phyloP scores from a whole-genome alignment of 352 stramenopile genomes.

The Phytophthora brassicae region DNA sequence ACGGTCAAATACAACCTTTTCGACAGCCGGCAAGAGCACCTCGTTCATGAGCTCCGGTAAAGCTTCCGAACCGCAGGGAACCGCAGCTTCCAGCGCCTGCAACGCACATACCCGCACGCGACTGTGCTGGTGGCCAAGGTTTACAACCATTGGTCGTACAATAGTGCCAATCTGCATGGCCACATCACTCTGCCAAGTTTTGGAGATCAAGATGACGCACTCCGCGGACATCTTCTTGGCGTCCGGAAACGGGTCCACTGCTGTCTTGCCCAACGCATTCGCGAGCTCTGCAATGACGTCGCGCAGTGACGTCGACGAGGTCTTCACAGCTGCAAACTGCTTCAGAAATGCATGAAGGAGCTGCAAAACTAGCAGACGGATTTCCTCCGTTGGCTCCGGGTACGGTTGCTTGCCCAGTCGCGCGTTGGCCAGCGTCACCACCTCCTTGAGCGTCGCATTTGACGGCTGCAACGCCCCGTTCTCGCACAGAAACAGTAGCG shows the following conservation, averaged over 20 bases:
- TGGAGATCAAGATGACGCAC: constrained; percentile 57
- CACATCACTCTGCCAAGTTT: constrained; percentile 53
- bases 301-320: constrained; percentile 30
- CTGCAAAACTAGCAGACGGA: constrained; percentile 72
- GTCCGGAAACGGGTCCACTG: constrained; percentile 77
- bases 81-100: constrained; percentile 69
- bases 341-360: constrained; percentile 54
- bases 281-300: constrained; percentile 67
- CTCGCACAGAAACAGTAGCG: constrained; percentile 63
- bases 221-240: constrained; percentile 78
- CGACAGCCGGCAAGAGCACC: constrained; percentile 60
- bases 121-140: constrained; percentile 83
- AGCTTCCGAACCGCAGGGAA: constrained; percentile 68
- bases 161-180: constrained; percentile 72
- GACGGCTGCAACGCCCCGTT: constrained; percentile 47
- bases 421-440: constrained; percentile 47
- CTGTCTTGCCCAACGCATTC: constrained; percentile 73
- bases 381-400: constrained; percentile 79
- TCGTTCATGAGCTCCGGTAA: constrained; percentile 80
- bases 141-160: constrained; percentile 62
- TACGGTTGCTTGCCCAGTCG: constrained; percentile 81
- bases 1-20: constrained; percentile 73
- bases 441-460: constrained; percentile 38
- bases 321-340: constrained; percentile 36
- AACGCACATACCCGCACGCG: constrained; percentile 72